Base-by-base conservation (phyloP, 768 basidiomycete species). In the Chalciporus piperatus region DNA sequence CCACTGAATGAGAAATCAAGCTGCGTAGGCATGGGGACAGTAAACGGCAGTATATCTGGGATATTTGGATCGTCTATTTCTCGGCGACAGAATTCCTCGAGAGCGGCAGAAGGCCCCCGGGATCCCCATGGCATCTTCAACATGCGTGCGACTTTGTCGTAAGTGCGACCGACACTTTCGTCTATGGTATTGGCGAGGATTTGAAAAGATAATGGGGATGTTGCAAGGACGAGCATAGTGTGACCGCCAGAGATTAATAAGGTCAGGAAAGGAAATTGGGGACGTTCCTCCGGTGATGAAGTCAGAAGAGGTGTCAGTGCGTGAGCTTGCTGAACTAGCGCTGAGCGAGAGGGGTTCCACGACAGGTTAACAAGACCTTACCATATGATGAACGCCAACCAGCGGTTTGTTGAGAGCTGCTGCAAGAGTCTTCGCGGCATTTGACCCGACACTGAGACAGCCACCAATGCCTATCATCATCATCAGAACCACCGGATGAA, bases 361-460 rank as follows among this genome's bases (percentile, higher is more conserved):
- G 30, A 13, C 30, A 32, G 11, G 8, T 10, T 32, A 32, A 4
- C 11, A 10, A 62, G 30, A 62, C 74, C 42, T 42, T 33, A 92
- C 94, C 95, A 98, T 98, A 62, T 98, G 95, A 69, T 98, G 92
- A 6, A 97, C 90, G 3, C 93, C 93, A 3, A 96, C 80, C 4
- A 96, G 52, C 0, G 93, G 94, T 60, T 92, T 89, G 38, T 78
- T 75, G 12, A 82, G 73, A 0, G 84, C 84, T 0, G 91, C 87
- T 1, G 93, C 92, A 3, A 98, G 73, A 0, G 84, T 82, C 65
- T 90, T 91, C n/a, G 92, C 92, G 6, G 91, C 85, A 53, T 89
- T 89, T 10, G 83, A 81, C 40, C 84, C 83, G 3, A 92, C 87
- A 22, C 80, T 80, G 12, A 98, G 76, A 66, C 92, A 94, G 2